Evolutionary conservation across 305 asterid genomes (phyloP).

Genomic region (Nicotiana rustica): DNA sequence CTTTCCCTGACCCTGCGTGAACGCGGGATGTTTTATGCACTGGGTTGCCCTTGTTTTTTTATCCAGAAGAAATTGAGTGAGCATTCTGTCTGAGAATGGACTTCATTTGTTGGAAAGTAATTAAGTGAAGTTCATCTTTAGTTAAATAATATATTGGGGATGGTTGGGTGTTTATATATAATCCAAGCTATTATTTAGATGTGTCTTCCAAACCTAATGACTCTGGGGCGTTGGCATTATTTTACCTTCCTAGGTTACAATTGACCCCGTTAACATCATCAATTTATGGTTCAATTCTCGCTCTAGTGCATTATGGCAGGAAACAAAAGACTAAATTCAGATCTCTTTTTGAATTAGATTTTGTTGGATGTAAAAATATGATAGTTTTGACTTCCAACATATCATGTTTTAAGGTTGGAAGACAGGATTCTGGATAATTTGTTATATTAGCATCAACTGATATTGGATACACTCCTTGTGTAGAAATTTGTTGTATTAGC

Average conservation of each 20-base stretch:
- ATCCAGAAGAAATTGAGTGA: not conserved
- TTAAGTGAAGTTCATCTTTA: constrained; percentile 9
- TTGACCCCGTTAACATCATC: not conserved
- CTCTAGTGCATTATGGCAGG: constrained; percentile 3
- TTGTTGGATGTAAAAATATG: not conserved
- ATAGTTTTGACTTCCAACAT: not conserved
- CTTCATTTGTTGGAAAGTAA: constrained; percentile 26
- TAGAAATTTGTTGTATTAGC: not conserved
- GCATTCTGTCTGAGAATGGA: not conserved
- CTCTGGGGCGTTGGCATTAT: not conserved
- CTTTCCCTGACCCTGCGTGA: no score
- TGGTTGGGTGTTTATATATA: not conserved
- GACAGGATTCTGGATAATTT: not conserved
- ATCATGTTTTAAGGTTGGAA: not conserved
- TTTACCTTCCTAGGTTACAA: not conserved
- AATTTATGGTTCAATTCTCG: not conserved
- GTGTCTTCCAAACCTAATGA: not conserved
- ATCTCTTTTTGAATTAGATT: not conserved
- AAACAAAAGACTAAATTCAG: not conserved
- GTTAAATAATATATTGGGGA: not conserved
- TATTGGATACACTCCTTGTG: constrained; percentile 6
- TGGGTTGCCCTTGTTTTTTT: no score
- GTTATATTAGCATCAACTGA: not conserved
- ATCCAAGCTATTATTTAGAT: not conserved
- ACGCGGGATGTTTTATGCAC: no score